These are phyloP conservation scores for Andalucia godoyi DNA, from an alignment of 78 protist genomes.

Conservation along the genomic window DNA sequence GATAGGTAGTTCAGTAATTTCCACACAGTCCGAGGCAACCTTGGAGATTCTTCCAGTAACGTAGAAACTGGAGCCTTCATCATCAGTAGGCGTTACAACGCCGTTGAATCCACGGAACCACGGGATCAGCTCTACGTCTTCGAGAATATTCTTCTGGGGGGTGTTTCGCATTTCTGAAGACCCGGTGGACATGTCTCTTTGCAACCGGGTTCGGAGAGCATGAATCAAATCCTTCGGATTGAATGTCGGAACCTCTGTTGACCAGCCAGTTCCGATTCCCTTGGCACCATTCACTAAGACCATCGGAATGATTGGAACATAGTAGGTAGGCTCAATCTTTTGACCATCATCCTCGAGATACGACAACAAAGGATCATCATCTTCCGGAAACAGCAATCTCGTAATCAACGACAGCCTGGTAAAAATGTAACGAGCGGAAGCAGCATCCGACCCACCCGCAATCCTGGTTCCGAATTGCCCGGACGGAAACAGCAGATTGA, in stretches of 20 bases:
- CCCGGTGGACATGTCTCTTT: no score
- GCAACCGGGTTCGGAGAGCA: constrained; percentile 28
- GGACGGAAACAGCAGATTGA: constrained; percentile 71
- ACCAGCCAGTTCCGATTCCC: constrained; percentile 96
- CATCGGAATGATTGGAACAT: constrained; percentile 94
- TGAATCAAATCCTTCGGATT: constrained; percentile 78
- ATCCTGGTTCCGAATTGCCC: constrained; percentile 97
- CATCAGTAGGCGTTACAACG: background rate
- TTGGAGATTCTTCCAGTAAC: background rate
- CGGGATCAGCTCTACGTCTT: constrained; percentile 50
- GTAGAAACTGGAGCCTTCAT: background rate
- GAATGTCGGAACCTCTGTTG: constrained; percentile 64
- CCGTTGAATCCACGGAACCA: constrained; percentile 91
- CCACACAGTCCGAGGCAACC: background rate
- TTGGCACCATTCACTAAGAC: constrained; percentile 89
- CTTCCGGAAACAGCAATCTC: constrained; percentile 56
- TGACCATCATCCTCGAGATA: constrained; percentile 88
- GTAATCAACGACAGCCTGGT: constrained; percentile 69
- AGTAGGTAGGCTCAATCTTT: constrained; percentile 84
- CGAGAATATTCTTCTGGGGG: no score
- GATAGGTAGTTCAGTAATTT: constrained; percentile 35
- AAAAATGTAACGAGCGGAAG: constrained; percentile 91
- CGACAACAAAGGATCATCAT: constrained; percentile 81
- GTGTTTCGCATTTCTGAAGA: no score
- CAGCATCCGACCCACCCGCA: constrained; percentile 89